Base-by-base conservation (phyloP, 228 moss, liverwort and hornwort species). In the Sphagnum magellanicum region DNA sequence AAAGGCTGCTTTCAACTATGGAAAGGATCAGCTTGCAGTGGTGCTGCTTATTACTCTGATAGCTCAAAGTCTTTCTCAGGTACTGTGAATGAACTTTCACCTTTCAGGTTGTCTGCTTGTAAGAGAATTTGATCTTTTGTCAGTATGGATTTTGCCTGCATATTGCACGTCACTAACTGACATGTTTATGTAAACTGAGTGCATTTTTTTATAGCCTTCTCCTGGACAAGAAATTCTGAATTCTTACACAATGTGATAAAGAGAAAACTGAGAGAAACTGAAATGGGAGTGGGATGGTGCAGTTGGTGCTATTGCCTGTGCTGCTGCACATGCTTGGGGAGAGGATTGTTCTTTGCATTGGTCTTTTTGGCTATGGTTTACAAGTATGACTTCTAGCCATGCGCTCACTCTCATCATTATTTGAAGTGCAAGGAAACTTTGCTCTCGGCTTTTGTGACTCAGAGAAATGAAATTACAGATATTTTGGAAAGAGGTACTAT, bases 1-100 rank as follows among this genome's bases (percentile, higher is more conserved):
- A 63, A 82, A 74, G 73, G 75, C 78, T 0, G 16, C 60, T 4
- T 82, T 78, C 70, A 7, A 53, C 50, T 82, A 67, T 63, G 76
- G 73, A 0, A 82, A 79, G 52, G 68, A 79, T 75, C 70, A 82
- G 17, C 73, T 55, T 60, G 73, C 79, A 50, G 46, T 70, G 46
- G 5, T 82, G 14, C 12, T 67, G 65, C 50, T 79, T 50, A 50
- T 74, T 12, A 8, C 13, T 32, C 61, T 63, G 14, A 6, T 49
- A 11, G 16, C 60, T 10, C 5, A 58, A 15, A 52, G 68, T 7
- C 4, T 76, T 12, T 66, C 68, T 4, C 79, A 82, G 78, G 82
- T 82, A 76, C 64, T 15, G 6, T 50, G 63, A 7, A 59, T 60
- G 50, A 63, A 46, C 32, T 32, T 53, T 8, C 9, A 52, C 51